Percentiles rank a stretch among this genome's conserved stretches.
phyloP scores from a whole-genome alignment of 768 basidiomycete species.

The Pilatotrama ljubarskyi region DNA sequence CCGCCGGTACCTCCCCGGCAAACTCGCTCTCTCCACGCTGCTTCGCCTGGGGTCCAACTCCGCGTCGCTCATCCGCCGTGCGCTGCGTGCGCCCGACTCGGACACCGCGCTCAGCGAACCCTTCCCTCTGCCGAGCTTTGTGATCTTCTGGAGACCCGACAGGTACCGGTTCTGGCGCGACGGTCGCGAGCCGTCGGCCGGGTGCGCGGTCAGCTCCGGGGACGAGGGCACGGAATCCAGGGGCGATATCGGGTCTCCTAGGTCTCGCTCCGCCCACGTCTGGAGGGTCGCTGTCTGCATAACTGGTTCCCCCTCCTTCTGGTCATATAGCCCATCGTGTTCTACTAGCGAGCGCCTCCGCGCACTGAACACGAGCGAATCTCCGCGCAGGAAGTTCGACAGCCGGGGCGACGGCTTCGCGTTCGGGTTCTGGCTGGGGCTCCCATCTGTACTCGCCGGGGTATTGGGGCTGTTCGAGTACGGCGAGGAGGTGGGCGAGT shows the following conservation, averaged over 20 bases:
- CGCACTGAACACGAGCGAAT: constrained; percentile 4
- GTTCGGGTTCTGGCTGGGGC: constrained; percentile 29
- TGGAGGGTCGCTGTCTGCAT: background rate
- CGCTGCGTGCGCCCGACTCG: constrained; percentile 13
- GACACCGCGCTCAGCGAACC: constrained; percentile 33
- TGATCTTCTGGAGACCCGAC: constrained; percentile 34
- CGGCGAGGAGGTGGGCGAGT: constrained; percentile 13
- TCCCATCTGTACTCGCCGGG: constrained; percentile 20
- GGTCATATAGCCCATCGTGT: background rate
- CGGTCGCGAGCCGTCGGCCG: constrained; percentile 15
- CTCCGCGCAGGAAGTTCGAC: constrained; percentile 22
- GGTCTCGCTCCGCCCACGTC: constrained; percentile 1
- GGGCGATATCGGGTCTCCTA: background rate
- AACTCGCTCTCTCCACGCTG: constrained; percentile 1
- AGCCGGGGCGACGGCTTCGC: constrained; percentile 39
- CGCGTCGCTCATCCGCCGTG: constrained; percentile 24
- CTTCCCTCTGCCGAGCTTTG: constrained; percentile 35
- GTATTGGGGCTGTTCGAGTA: constrained; percentile 10
- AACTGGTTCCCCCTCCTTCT: background rate
- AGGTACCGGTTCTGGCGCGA: constrained; percentile 27
- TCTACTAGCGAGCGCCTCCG: constrained; percentile 7
- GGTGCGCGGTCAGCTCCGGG: constrained; percentile 6
- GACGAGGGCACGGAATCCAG: constrained; percentile 16
- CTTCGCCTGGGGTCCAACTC: constrained; percentile 10
- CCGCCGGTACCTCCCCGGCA: constrained; percentile 13